Conservation (phyloP, 2,329 filamentous ascomycete genomes). For the Exutisphaerella laricina region DNA sequence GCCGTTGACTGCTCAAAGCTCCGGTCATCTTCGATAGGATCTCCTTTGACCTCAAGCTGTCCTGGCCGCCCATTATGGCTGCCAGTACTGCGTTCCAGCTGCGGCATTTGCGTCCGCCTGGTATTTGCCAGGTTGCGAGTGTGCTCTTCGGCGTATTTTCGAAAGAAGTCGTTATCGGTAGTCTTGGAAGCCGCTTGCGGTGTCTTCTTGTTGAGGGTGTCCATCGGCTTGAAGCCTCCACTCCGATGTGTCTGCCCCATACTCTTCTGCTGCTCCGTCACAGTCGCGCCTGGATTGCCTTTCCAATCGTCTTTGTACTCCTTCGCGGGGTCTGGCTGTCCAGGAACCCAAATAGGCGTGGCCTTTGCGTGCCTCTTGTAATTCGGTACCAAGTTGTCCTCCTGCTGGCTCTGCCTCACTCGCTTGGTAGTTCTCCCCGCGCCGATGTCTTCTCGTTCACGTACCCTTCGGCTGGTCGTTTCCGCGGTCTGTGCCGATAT, state of each 20-base stretch:
- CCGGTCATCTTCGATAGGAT: neutral
- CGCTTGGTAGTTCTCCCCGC: neutral
- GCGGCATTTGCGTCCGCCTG: too few relatives aligned
- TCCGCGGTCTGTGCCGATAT: neutral
- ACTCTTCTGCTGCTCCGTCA: neutral
- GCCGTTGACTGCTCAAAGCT: neutral
- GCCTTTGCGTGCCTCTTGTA: conserved; percentile 1
- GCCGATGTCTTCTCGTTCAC: neutral
- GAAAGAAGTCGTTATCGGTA: neutral
- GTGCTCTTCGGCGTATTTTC: neutral
- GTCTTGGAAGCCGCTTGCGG: conserved; percentile 10
- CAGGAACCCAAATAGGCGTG: conserved; percentile 1
- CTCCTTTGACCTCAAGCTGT: neutral
- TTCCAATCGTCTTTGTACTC: neutral
- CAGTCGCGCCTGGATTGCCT: neutral
- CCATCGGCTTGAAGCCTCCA: neutral
- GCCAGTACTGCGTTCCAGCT: too few relatives aligned
- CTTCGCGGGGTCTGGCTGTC: neutral
- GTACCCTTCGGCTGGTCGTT: neutral
- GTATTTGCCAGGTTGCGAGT: too few relatives aligned
- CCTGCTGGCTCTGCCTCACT: neutral
- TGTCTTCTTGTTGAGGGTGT: conserved; percentile 5
- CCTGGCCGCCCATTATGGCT: neutral
- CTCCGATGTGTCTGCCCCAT: neutral
- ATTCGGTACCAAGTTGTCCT: conserved; percentile 2